Conservation (phyloP, 2,329 filamentous ascomycete species). For the Colletotrichum sp. region DNA sequence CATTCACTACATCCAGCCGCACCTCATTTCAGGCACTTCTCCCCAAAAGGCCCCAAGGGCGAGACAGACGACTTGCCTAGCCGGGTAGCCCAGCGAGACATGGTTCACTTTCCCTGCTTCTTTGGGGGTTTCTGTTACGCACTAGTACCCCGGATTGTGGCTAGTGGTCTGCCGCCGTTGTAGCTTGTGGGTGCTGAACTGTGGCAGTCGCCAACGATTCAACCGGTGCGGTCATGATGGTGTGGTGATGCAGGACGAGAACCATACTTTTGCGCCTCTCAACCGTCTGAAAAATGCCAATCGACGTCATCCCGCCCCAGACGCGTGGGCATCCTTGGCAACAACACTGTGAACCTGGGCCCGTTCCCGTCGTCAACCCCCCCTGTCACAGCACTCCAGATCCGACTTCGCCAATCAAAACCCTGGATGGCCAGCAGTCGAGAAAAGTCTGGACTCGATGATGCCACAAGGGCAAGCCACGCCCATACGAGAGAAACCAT, state of each 20-base stretch:
- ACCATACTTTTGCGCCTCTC: background rate
- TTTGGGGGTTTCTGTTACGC: conserved; percentile 1
- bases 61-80: background rate
- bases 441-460: background rate
- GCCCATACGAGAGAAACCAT: background rate
- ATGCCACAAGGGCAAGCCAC: conserved; percentile 6
- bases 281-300: background rate
- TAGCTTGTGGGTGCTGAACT: background rate
- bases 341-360: background rate
- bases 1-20: background rate
- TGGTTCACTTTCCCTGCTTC: background rate
- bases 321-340: conserved; percentile 11
- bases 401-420: conserved; percentile 16
- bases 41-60: background rate
- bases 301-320: conserved; percentile 17
- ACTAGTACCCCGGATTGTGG: conserved; percentile 14
- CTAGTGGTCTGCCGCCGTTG: background rate
- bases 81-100: background rate
- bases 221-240: conserved; percentile 1
- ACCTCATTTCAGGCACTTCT: background rate
- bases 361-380: background rate
- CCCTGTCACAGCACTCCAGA: conserved; percentile 12
- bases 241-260: background rate
- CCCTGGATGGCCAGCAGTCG: background rate
- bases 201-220: background rate